phyloP scores from a whole-genome alignment of 345 rosid genomes.

The Orychophragmus violaceus region DNA sequence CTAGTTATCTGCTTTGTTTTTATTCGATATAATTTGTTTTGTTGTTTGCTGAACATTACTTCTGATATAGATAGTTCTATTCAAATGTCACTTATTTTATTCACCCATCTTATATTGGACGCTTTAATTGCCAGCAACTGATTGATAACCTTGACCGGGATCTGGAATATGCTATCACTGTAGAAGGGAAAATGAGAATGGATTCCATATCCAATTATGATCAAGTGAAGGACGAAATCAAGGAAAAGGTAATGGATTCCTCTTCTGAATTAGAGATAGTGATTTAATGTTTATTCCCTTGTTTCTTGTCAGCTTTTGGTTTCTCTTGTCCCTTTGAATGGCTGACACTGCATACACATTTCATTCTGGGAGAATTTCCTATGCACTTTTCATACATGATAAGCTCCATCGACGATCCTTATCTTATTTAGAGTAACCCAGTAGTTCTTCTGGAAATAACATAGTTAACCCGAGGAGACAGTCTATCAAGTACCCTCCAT shows the following conservation, averaged over 20 bases:
- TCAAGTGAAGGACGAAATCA: slow-evolving; percentile 72
- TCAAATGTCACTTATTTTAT: neutral
- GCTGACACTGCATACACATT: slow-evolving; percentile 6
- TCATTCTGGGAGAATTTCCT: slow-evolving; percentile 6
- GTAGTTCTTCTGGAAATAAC: slow-evolving; percentile 6
- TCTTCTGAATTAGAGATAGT: slow-evolving; percentile 11
- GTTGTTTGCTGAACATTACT: neutral
- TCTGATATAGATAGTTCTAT: neutral
- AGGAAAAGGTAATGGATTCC: slow-evolving; percentile 53
- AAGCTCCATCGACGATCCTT: neutral
- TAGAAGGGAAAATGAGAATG: slow-evolving; percentile 89
- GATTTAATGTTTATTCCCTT: neutral
- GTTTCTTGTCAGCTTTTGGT: neutral
- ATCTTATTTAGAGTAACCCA: slow-evolving; percentile 2
- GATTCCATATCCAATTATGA: slow-evolving; percentile 80
- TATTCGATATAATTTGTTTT: neutral
- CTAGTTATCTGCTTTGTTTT: slow-evolving; percentile 31
- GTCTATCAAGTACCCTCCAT: slow-evolving; percentile 5
- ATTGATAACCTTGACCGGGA: slow-evolving; percentile 85
- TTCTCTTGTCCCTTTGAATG: slow-evolving; percentile 16
- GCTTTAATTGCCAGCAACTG: slow-evolving; percentile 59
- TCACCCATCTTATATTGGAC: slow-evolving; percentile 27
- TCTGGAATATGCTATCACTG: slow-evolving; percentile 87
- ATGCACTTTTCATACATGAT: slow-evolving; percentile 6
- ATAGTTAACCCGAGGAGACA: neutral